These are phyloP conservation scores for Hypsizygus ulmarius DNA, from an alignment of 1,284 basidiomycete species.

Conservation along the genomic window DNA sequence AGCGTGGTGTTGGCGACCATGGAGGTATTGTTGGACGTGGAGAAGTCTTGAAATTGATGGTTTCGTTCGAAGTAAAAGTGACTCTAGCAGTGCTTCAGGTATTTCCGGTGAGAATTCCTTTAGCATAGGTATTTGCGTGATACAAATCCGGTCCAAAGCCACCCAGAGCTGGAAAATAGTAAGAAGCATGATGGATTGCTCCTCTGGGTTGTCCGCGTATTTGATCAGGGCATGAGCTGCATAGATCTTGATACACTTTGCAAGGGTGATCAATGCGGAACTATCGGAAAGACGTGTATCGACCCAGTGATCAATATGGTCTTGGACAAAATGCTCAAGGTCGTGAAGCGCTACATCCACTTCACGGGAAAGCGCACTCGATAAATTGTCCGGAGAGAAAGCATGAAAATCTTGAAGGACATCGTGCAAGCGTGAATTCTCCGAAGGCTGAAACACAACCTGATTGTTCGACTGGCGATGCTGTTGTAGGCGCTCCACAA, in stretches of 20 bases:
- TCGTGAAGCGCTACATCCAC: slow-evolving; percentile 29
- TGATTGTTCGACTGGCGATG: not conserved
- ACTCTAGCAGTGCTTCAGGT: slow-evolving; percentile 31
- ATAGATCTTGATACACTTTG: slow-evolving; percentile 28
- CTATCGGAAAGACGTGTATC: slow-evolving; percentile 8
- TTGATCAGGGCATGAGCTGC: slow-evolving; percentile 20
- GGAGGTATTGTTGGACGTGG: slow-evolving; percentile 29
- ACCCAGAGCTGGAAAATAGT: slow-evolving; percentile 44
- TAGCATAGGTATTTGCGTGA: slow-evolving; percentile 34
- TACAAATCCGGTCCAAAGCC: slow-evolving; percentile 38
- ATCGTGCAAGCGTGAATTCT: slow-evolving; percentile 12
- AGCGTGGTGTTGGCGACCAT: slow-evolving; percentile 22
- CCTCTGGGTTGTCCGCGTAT: slow-evolving; percentile 39
- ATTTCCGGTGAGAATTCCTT: slow-evolving; percentile 46
- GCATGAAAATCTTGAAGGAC: slow-evolving; percentile 1
- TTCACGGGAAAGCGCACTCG: slow-evolving; percentile 13
- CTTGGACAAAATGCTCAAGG: slow-evolving; percentile 32
- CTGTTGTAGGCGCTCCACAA: not conserved
- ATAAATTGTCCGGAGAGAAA: not conserved
- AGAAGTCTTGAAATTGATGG: slow-evolving; percentile 27
- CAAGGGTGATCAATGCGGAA: slow-evolving; percentile 19
- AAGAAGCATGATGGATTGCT: slow-evolving; percentile 42
- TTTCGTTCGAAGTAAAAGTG: slow-evolving; percentile 36
- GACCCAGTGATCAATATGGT: slow-evolving; percentile 32
- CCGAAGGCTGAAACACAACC: slow-evolving; percentile 1